phyloP scores from a whole-genome alignment of 148 eudicot genomes.

The Pharnaceum exiguum region DNA sequence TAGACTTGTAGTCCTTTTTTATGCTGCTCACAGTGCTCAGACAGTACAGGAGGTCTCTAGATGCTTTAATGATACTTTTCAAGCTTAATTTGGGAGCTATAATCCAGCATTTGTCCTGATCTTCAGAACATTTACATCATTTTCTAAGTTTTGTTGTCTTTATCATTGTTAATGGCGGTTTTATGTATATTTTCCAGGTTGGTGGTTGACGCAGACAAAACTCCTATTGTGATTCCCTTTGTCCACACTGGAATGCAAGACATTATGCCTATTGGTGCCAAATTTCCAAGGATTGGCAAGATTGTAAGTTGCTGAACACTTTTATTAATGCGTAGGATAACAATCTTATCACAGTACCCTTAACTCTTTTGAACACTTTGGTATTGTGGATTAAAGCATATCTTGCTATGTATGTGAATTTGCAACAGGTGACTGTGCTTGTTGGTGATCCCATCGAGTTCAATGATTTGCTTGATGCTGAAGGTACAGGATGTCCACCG shows the following conservation, averaged over 20 bases:
- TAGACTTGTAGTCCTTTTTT: too few relatives aligned
- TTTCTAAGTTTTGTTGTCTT: background rate
- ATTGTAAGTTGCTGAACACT: constrained; percentile 35
- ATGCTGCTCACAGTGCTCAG: too few relatives aligned
- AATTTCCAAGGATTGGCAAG: constrained; percentile 75
- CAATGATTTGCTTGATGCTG: constrained; percentile 51
- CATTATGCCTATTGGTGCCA: constrained; percentile 89
- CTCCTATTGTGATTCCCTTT: constrained; percentile 84
- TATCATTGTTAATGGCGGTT: background rate
- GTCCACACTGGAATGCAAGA: constrained; percentile 99
- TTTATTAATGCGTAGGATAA: background rate
- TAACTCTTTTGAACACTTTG: background rate
- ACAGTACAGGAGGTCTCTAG: too few relatives aligned
- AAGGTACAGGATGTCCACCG: constrained; percentile 29
- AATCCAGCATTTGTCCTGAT: too few relatives aligned
- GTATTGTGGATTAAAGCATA: background rate
- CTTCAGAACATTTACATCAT: too few relatives aligned
- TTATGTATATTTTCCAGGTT: constrained; percentile 41
- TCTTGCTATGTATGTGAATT: background rate
- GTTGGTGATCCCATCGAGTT: constrained; percentile 85
- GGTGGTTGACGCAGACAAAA: constrained; percentile 75
- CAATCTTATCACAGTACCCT: background rate
- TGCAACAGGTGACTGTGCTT: constrained; percentile 71
- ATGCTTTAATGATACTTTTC: too few relatives aligned
- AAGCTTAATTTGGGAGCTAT: too few relatives aligned